Evolutionary conservation across 2,329 filamentous ascomycete species (phyloP), one percentile per base, ranked within the genome.

Genomic region (Fusarium sarcochroum): DNA sequence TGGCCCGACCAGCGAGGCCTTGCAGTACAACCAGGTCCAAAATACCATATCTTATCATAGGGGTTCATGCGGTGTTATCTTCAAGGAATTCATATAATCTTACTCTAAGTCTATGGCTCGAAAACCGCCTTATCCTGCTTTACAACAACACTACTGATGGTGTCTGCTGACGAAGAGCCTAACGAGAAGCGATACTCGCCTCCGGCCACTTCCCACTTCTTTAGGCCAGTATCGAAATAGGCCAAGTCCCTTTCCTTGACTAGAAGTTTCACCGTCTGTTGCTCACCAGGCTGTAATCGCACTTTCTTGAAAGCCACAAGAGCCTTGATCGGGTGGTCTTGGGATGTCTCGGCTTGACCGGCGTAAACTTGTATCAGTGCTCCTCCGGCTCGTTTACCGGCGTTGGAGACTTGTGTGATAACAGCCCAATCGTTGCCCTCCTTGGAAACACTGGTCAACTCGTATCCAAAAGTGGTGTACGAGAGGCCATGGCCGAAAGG

Each of bases 401-500:
- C 86, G 73, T 93, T 93, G 32, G 81, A 82, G 7, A 92, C 78
- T 0, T 80, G 80, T 5, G 87, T 79, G 0, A 78, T 79, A 5
- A 87, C 83, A 7, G 70, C 72, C 35, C 89, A 89, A 7, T 14
- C 82, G 83, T 7, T 32, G 1, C 72, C 74, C 9, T 80, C 78
- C 17, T 82, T 67, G 2, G 73, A 48, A 5, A 77, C 75, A 1
- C 69, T 67, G 21, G 76, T 73, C 72, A 90, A 83, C 32, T 90
- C 83, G 20, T 66, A 69, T 13, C 85, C 79, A 76, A 92, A 93
- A 0, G 80, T 84, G 1, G 90, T 90, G 77, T 93, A 92, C 2
- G 88, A 89, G 3, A 92, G 79, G 5, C 90, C 90, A 68, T 89
- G 85, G 4, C 90, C 90, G 69, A 92, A 92, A 17, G 88, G 83